Evolutionary conservation across 176 grass and related monocot species (phyloP).

Genomic region (Oryza coarctata): DNA sequence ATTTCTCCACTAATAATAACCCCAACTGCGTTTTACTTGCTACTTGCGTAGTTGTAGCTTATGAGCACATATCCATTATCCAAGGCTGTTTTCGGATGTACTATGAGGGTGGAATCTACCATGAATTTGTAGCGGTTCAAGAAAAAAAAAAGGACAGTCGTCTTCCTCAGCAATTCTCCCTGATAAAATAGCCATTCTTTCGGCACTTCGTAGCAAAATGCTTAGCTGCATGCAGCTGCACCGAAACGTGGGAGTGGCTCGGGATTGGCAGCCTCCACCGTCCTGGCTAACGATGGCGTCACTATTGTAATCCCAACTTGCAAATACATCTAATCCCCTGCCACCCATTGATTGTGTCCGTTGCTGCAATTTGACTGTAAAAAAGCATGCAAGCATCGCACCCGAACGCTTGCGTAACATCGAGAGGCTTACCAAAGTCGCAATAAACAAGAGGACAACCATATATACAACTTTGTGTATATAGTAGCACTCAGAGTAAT

Average conservation of each 20-base stretch:
- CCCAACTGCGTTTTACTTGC: too few relatives aligned
- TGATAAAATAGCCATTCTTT: background rate
- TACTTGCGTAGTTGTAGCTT: too few relatives aligned
- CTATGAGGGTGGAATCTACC: too few relatives aligned
- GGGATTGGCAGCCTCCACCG: conserved; percentile 50
- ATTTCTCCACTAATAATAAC: too few relatives aligned
- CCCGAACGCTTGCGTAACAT: background rate
- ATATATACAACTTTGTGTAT: background rate
- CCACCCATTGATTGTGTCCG: conserved; percentile 28
- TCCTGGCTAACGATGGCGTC: conserved; percentile 26
- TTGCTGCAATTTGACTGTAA: conserved; percentile 40
- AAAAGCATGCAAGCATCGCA: conserved; percentile 27
- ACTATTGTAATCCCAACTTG: conserved; percentile 40
- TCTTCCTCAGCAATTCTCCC: background rate
- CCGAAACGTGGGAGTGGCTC: conserved; percentile 31
- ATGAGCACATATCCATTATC: too few relatives aligned
- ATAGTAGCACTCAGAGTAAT: conserved; percentile 28
- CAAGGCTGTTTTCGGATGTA: too few relatives aligned
- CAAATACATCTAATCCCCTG: conserved; percentile 35
- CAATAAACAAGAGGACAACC: background rate
- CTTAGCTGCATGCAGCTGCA: background rate
- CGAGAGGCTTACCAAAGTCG: background rate
- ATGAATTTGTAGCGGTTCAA: too few relatives aligned
- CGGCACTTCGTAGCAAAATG: background rate
- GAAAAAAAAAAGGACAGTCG: too few relatives aligned